Evolutionary conservation across 2,329 filamentous ascomycete genomes (phyloP).

Genomic region (Amauroascus niger): DNA sequence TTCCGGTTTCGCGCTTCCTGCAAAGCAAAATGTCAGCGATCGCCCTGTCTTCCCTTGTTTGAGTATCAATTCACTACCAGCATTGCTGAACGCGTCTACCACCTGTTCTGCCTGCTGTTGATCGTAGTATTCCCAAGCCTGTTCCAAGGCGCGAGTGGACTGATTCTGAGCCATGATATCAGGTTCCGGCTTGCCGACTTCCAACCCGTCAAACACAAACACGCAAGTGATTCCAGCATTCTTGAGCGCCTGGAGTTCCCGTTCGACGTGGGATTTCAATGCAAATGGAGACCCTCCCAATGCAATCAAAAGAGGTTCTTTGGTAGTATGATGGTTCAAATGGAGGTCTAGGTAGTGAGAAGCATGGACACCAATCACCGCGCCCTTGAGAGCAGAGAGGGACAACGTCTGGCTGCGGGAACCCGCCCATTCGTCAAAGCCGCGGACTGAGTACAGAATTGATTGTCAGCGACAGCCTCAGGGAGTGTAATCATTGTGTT

Average conservation of each 20-base stretch:
- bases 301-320: conserved; percentile 81
- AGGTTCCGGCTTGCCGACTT: conserved; percentile 65
- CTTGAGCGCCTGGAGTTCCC: conserved; percentile 64
- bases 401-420: conserved; percentile 48
- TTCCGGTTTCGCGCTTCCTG: conserved; percentile 61
- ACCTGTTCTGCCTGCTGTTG: conserved; percentile 68
- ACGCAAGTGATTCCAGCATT: conserved; percentile 62
- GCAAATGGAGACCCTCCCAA: conserved; percentile 79
- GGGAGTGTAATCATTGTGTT: neutral
- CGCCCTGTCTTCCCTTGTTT: neutral
- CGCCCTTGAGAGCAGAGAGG: conserved; percentile 62
- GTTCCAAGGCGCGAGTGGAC: conserved; percentile 58
- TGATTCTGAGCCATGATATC: conserved; percentile 50
- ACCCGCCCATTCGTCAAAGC: conserved; percentile 49
- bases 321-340: conserved; percentile 58
- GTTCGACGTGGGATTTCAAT: conserved; percentile 63
- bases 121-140: conserved; percentile 83
- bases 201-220: conserved; percentile 87
- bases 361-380: conserved; percentile 75
- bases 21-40: conserved; percentile 11
- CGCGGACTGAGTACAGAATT: conserved; percentile 31
- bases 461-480: neutral
- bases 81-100: conserved; percentile 76
- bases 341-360: conserved; percentile 77
- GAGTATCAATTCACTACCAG: conserved; percentile 46